Evolutionary conservation across 2,329 filamentous ascomycete genomes (phyloP), one percentile per base, ranked within the genome.

Genomic region (Neospermospora avenae): DNA sequence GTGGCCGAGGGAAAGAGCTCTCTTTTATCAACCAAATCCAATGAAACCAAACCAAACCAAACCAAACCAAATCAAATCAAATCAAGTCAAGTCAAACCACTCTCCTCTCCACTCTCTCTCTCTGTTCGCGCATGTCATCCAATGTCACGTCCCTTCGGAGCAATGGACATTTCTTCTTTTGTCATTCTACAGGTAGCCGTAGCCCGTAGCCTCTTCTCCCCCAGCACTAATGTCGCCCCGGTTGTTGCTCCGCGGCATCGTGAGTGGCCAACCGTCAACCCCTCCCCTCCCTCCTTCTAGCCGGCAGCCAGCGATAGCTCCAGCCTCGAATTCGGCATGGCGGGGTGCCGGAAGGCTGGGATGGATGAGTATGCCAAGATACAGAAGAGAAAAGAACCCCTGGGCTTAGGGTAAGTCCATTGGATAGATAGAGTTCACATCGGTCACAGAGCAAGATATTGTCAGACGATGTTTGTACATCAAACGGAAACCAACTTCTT

Each of bases 251-350:
- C 16, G n/a, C 7, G 3, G 35, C 22, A 4, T 22, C 7, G 18
- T 60, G 42, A 60, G 20, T 56, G 58, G 58, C 22, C 34, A 46
- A 24, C 22, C 25, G 52, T 34, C 34, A 10, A 46, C n/a, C 34
- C 37, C 24, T 24, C 31, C 25, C 20, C 39, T 51, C 49, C 58
- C 55, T 60, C 58, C 58, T 57, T 60, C 58, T 46, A 60, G 13
- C 58, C 58, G 58, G 55, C 31, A 42, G 41, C 35, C 24, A 20
- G 24, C 37, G 28, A 5, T 31, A 6, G 1, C 28, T 31, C 28
- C 24, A 53, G 52, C 48, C 48, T 51, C 48, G 48, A 51, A 11
- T 20, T 51, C 48, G 48, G 48, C 28, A 35, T 37, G 34, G 48
- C 6, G 39, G 39, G 39, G n/a, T 37, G 48, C 48, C 48, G 48